Base-by-base conservation (phyloP, 345 rosid genomes). In the Lagerstroemia speciosa region DNA sequence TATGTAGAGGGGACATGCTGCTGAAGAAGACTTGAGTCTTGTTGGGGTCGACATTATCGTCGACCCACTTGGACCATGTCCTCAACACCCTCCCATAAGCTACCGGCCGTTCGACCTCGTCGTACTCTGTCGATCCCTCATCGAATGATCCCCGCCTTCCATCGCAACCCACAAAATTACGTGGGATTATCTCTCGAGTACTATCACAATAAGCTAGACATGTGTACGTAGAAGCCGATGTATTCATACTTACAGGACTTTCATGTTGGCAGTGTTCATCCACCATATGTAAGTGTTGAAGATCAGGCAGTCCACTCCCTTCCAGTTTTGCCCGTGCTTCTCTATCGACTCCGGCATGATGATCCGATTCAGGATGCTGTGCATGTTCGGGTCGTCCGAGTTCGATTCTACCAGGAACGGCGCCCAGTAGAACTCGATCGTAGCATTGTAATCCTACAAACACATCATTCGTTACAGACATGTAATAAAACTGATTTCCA, bases 401-500 rank as follows among this genome's bases (percentile, higher is more conserved):
- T 95, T 95, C 20, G 98, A 95, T 75, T 83, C 87, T 2, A 95
- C 98, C 79, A 95, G 69, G 73, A 95, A 95, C 58, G 99, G 99
- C 0, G 99, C 99, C 98, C 99, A 94, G 30, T 91, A 91, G 65
- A 91, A 94, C 74, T 94, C 99, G 73, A 95, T 85, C 8, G 99
- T 88, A 0, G 97, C 92, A 66, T 95, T 95, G 36, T 88, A 95
- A 32, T 88, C 93, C 99, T 92, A 58, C 12, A 33, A 16, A 31
- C 8, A 43, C 19, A 45, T 27, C 38, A 53, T 4, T 31, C n/a
- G n/a, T n/a, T n/a, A n/a, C n/a, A n/a, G n/a, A 63, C 26, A 63
- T 41, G 6, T 29, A 5, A 0, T 8, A 32, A 12, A 32, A 16
- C n/a, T 5, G 46, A 16, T 41, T 41, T 41, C 46, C 46, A 41